These are phyloP conservation scores for Cornus controversa DNA, from an alignment of 148 eudicot species.

Conservation along the genomic window DNA sequence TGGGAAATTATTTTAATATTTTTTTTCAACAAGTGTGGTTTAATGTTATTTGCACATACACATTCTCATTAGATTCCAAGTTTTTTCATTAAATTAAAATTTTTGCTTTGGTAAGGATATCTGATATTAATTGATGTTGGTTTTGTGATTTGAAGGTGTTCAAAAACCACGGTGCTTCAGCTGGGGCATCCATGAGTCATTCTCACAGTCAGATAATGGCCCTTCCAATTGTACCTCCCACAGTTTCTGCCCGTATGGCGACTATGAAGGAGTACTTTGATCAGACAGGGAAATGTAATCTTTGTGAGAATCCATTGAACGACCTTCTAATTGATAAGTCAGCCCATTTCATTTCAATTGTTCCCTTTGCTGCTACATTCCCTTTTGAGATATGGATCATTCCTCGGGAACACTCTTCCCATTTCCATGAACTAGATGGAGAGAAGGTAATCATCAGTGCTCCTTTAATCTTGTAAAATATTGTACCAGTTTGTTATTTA, in stretches of 20 bases:
- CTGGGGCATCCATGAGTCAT: conserved; percentile 99
- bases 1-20: too few species aligned
- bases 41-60: too few species aligned
- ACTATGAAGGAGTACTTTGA: conserved; percentile 73
- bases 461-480: conserved; percentile 3
- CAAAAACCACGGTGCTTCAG: conserved; percentile 94
- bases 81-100: not conserved
- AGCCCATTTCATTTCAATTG: conserved; percentile 63
- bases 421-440: conserved; percentile 71
- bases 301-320: conserved; percentile 59
- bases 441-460: conserved; percentile 53
- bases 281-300: conserved; percentile 72
- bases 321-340: conserved; percentile 62
- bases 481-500: not conserved
- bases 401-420: conserved; percentile 70
- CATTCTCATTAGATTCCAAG: not conserved
- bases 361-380: conserved; percentile 82
- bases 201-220: conserved; percentile 94
- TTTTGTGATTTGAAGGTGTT: conserved; percentile 55
- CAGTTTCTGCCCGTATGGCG: conserved; percentile 55
- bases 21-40: too few species aligned
- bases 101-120: not conserved
- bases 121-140: not conserved
- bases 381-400: conserved; percentile 96
- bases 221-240: conserved; percentile 77